Evolutionary conservation across 2,329 filamentous ascomycete genomes (phyloP).

Genomic region (Microcyclosporella mali): DNA sequence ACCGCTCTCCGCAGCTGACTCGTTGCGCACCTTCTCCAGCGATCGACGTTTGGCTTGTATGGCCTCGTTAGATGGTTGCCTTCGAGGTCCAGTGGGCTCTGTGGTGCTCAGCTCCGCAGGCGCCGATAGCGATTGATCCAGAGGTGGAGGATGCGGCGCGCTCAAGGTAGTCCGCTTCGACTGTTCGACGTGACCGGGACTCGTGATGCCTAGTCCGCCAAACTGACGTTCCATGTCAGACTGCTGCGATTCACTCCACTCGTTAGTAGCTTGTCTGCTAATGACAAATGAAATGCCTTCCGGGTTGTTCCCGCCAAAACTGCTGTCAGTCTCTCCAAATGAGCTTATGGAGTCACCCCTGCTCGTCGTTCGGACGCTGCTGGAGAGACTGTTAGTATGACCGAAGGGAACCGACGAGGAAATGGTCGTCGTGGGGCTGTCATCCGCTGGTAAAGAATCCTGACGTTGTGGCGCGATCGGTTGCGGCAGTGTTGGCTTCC

Average conservation of each 20-base stretch:
- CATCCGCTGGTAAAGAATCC: constrained; percentile 58
- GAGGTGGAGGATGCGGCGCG: constrained; percentile 39
- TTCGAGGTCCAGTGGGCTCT: constrained; percentile 40
- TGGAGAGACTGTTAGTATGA: constrained; percentile 45
- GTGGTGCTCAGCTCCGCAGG: constrained; percentile 41
- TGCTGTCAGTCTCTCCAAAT: constrained; percentile 78
- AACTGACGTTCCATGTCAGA: constrained; percentile 42
- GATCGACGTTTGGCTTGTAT: constrained; percentile 68
- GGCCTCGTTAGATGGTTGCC: constrained; percentile 65
- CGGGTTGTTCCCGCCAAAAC: constrained; percentile 55
- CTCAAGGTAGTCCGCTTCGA: constrained; percentile 2
- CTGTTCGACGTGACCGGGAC: constrained; percentile 16
- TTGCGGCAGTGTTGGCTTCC: constrained; percentile 36
- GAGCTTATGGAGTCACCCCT: constrained; percentile 83
- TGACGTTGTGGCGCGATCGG: constrained; percentile 52
- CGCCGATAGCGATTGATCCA: constrained; percentile 61
- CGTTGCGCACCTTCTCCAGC: constrained; percentile 64
- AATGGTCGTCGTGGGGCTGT: constrained; percentile 76
- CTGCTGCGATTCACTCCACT: constrained; percentile 59
- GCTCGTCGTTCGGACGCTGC: constrained; percentile 71
- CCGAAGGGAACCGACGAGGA: constrained; percentile 44
- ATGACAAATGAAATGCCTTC: constrained; percentile 75
- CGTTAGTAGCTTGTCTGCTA: constrained; percentile 61
- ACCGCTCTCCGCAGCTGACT: constrained; percentile 72
- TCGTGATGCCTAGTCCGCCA: constrained; percentile 65